phyloP scores from a whole-genome alignment of 2,329 filamentous ascomycete species.

The Colletotrichum magnum region DNA sequence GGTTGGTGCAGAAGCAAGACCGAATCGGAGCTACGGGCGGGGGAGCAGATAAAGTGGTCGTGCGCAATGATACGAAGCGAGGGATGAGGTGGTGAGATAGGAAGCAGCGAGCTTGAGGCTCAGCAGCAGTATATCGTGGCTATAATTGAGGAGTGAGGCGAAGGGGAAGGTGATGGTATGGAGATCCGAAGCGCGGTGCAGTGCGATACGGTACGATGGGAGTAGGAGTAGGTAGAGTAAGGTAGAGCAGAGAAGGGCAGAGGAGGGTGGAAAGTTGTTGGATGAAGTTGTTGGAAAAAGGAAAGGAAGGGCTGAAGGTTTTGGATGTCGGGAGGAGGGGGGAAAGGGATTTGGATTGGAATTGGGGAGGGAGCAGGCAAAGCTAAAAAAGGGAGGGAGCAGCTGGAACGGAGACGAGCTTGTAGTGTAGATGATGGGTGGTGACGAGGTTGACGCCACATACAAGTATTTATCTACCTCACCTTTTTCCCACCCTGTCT shows the following conservation, averaged over 20 bases:
- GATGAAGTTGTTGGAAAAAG: constrained; percentile 18
- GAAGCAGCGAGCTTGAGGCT: neutral
- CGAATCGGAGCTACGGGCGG: too few relatives aligned
- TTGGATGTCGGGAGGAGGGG: constrained; percentile 6
- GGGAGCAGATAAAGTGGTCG: too few relatives aligned
- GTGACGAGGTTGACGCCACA: constrained; percentile 40
- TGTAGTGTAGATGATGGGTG: constrained; percentile 26
- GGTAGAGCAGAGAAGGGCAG: neutral
- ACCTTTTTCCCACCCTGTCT: constrained; percentile 4
- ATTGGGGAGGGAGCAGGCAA: constrained; percentile 28
- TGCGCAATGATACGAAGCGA: too few relatives aligned
- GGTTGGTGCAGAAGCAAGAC: too few relatives aligned
- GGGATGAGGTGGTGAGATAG: too few relatives aligned
- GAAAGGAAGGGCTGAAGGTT: constrained; percentile 28
- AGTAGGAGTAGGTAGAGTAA: neutral
- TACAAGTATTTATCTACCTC: constrained; percentile 38
- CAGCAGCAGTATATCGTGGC: neutral
- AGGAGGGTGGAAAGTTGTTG: neutral
- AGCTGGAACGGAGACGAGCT: constrained; percentile 34
- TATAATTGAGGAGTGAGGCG: neutral
- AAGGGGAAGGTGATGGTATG: neutral
- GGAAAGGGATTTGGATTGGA: neutral
- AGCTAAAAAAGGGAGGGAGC: constrained; percentile 29
- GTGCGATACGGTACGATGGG: too few relatives aligned
- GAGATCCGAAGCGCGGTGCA: neutral